Base-by-base conservation (phyloP, 2,329 filamentous ascomycete species). In the Sporothrix schenckii region DNA sequence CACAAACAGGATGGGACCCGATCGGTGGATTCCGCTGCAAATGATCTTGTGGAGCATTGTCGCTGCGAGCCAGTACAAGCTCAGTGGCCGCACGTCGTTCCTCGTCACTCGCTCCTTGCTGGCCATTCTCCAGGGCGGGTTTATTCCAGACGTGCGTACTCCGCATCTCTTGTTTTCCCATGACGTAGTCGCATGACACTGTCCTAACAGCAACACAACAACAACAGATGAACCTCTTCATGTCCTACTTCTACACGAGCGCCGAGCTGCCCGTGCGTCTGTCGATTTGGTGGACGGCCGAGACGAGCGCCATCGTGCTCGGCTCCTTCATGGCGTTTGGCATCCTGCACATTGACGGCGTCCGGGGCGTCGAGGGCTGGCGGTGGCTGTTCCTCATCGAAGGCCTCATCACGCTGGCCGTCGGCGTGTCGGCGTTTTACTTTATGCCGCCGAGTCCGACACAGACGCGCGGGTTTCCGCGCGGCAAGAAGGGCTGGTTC, bases 1-100 rank as follows among this genome's bases (percentile, higher is more conserved):
- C 27, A 30, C 27, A 30, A 56, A 34, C 10, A 56, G 53, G 81
- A 76, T 87, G 69, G 87, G 84, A 0, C 85, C 85, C 0, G 86
- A 89, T 72, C 81, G 84, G 34, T 88, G 86, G 86, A 88, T 89
- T 66, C 87, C 87, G 0, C 78, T 84, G 66, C 86, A 87, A 74
- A 86, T 89, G 80, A 78, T 83, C 7, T 79, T 83, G 3, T 88
- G 85, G 86, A 86, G 83, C 73, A 73, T 87, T 4, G 82, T 88
- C 5, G 83, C 86, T 0, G 78, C 79, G 10, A 79, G 79, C 69
- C 86, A 87, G 75, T 83, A 79, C 66, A 81, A 79, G 77, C 74
- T 84, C 1, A 76, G 72, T 0, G 80, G 81, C 0, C 75, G 80
- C 19, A 73, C 75, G 0, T 80, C 80, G 0, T 84, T 83, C 71